phyloP scores from a whole-genome alignment of 169 alveolate species.

The Perkinsus olseni region DNA sequence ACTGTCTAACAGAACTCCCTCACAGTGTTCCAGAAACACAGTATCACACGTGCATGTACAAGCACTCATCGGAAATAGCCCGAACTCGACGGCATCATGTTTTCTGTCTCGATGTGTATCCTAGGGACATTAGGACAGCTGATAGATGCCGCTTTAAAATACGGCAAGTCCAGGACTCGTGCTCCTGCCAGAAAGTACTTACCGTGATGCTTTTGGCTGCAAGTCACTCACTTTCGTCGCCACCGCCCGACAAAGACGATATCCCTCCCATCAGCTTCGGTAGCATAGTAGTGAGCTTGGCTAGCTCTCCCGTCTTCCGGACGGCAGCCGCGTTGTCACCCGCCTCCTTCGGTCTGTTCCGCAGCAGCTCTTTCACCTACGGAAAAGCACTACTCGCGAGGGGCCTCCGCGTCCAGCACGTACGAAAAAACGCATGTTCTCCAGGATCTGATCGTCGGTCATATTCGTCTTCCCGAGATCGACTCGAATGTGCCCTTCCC shows the following conservation, averaged over 20 bases:
- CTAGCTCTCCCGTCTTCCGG: not conserved
- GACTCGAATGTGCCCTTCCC: constrained; percentile 23
- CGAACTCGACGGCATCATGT: not conserved
- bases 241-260: not conserved
- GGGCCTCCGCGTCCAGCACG: not conserved
- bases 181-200: not conserved
- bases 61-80: not conserved
- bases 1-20: not conserved
- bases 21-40: not conserved
- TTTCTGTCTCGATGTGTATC: not conserved
- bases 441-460: constrained; percentile 14
- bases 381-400: not conserved
- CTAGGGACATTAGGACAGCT: not conserved
- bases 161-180: not conserved
- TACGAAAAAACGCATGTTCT: constrained; percentile 20
- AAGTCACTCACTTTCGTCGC: not conserved
- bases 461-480: constrained; percentile 12
- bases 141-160: not conserved
- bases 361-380: not conserved
- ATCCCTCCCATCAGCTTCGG: constrained; percentile 1
- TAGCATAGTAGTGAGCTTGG: not conserved
- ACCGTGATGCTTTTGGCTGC: not conserved
- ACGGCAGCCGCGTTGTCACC: not conserved
- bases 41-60: too few species aligned
- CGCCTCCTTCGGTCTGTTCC: not conserved